A percentile compares a stretch with the other conserved stretches of the same genome.
These are phyloP conservation scores for Lepiota subincarnata DNA, from an alignment of 768 basidiomycete genomes.

Conservation along the genomic window DNA sequence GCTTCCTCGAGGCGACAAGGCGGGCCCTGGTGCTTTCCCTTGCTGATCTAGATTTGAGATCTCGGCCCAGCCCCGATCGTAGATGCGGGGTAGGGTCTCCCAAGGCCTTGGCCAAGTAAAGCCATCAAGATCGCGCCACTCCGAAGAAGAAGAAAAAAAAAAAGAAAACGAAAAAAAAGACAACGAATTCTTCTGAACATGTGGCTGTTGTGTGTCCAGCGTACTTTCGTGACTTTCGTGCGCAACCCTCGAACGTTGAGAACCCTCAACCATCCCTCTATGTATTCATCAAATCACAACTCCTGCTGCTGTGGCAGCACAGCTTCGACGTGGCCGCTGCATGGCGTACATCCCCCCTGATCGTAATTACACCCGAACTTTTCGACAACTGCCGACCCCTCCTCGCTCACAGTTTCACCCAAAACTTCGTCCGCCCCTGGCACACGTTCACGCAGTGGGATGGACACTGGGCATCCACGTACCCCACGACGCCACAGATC, in stretches of 20 bases:
- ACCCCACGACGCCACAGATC: background rate
- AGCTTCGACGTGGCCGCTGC: constrained; percentile 8
- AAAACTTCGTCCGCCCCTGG: background rate
- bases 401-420: background rate
- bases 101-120: too few relatives aligned
- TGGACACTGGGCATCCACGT: background rate
- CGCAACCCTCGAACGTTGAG: constrained; percentile 11
- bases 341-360: background rate
- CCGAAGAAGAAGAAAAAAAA: background rate
- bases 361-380: background rate
- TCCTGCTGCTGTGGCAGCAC: constrained; percentile 5
- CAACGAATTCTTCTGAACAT: background rate
- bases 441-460: background rate
- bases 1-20: constrained; percentile 5
- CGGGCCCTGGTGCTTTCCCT: background rate
- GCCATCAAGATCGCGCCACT: constrained; percentile 3
- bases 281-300: constrained; percentile 2
- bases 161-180: background rate
- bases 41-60: constrained; percentile 8
- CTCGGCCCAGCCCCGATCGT: constrained; percentile 1
- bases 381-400: background rate
- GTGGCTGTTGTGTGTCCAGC: background rate
- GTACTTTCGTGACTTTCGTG: background rate
- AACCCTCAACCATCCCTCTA: background rate
- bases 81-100: constrained; percentile 12